phyloP scores from a whole-genome alignment of 2,329 filamentous ascomycete genomes.

The Hansfordia pulvinata region DNA sequence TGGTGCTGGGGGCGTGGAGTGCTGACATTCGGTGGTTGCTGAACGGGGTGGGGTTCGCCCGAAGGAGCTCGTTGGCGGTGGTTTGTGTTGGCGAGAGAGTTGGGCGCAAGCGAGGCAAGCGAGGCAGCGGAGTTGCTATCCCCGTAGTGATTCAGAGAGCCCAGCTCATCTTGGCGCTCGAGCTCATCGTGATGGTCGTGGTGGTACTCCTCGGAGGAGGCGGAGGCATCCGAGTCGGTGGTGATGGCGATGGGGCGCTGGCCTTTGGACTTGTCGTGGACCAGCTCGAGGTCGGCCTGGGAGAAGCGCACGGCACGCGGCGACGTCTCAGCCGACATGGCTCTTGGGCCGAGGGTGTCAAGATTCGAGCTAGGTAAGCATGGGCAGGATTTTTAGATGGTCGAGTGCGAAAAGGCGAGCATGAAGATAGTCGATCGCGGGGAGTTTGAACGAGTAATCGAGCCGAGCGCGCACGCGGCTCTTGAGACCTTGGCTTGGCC shows the following conservation, averaged over 20 bases:
- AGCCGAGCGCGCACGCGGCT: no score
- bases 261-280: slow-evolving; percentile 26
- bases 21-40: slow-evolving; percentile 28
- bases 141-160: slow-evolving; percentile 27
- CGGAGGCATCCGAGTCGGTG: slow-evolving; percentile 34
- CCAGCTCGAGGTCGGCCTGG: slow-evolving; percentile 29
- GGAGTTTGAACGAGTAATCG: no score
- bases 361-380: no score
- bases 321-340: slow-evolving; percentile 29
- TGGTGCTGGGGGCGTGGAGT: no score
- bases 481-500: no score
- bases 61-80: slow-evolving; percentile 26
- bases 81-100: slow-evolving; percentile 26
- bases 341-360: neutral
- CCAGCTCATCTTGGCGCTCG: slow-evolving; percentile 35
- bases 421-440: no score
- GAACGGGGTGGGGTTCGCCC: no score
- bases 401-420: no score
- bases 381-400: no score
- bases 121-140: slow-evolving; percentile 26
- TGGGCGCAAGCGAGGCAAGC: slow-evolving; percentile 26
- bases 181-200: slow-evolving; percentile 30
- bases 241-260: slow-evolving; percentile 21
- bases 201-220: slow-evolving; percentile 29
- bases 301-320: slow-evolving; percentile 44